Evolutionary conservation across 2,329 filamentous ascomycete genomes (phyloP).

Genomic region (Neonectria magnoliae): DNA sequence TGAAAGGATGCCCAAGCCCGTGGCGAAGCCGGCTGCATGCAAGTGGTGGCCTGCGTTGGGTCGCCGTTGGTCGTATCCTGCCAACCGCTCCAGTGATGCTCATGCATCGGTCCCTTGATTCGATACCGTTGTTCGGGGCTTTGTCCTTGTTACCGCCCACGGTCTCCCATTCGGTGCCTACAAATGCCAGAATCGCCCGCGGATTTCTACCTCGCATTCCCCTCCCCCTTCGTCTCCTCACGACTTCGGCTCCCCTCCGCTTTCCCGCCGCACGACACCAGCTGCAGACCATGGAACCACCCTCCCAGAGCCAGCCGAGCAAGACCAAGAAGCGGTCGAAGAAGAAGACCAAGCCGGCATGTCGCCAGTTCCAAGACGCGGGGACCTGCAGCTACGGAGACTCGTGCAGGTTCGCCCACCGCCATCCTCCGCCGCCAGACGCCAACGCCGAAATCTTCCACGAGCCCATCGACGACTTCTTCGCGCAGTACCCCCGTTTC

Average conservation of each 20-base stretch:
- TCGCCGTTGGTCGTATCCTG: background rate
- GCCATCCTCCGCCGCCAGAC: too few relatives aligned
- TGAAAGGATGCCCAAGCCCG: slow-evolving; percentile 5
- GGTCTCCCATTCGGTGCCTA: background rate
- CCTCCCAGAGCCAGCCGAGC: background rate
- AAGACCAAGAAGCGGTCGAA: slow-evolving; percentile 5
- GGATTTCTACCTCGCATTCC: background rate
- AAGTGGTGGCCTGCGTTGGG: slow-evolving; percentile 9
- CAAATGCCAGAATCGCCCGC: slow-evolving; percentile 4
- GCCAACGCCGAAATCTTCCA: background rate
- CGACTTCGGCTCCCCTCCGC: background rate
- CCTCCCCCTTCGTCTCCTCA: background rate
- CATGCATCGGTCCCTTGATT: slow-evolving; percentile 2
- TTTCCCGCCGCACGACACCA: background rate
- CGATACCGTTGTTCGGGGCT: background rate
- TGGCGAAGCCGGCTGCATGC: slow-evolving; percentile 16
- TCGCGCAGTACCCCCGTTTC: slow-evolving; percentile 19
- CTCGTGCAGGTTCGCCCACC: slow-evolving; percentile 17
- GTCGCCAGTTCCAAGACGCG: background rate
- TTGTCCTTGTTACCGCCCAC: background rate
- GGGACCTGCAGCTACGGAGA: slow-evolving; percentile 5
- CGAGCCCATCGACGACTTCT: slow-evolving; percentile 24
- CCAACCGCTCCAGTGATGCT: slow-evolving; percentile 9
- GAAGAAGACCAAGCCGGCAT: background rate
- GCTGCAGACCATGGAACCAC: background rate